Evolutionary conservation across 208 protist species (phyloP).

Genomic region (Acanthamoeba sp.): DNA sequence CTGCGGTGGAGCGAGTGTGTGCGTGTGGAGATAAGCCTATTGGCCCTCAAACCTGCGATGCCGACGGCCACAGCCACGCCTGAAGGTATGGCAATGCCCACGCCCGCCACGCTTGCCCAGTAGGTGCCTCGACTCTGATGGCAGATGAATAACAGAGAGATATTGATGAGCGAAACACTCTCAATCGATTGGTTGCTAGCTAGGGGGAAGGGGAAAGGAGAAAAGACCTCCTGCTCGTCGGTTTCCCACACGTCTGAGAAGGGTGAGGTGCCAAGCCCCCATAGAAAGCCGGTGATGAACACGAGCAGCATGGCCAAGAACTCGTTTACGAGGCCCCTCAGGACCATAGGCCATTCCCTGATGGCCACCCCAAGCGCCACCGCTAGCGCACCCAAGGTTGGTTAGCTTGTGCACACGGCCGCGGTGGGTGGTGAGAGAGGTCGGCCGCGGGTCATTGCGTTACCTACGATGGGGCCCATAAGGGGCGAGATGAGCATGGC

Average conservation of each 20-base stretch:
- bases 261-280: neutral
- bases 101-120: conserved; percentile 28
- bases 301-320: neutral
- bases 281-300: conserved; percentile 25
- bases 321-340: conserved; percentile 30
- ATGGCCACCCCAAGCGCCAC: neutral
- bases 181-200: too few relatives aligned
- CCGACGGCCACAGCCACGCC: conserved; percentile 64
- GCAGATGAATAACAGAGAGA: neutral
- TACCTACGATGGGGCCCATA: conserved; percentile 75
- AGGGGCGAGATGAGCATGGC: conserved; percentile 74
- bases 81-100: conserved; percentile 66
- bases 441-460: too few relatives aligned
- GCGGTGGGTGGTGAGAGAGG: too few relatives aligned
- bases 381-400: too few relatives aligned
- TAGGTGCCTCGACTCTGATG: neutral
- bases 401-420: too few relatives aligned
- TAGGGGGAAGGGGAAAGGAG: neutral
- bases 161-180: too few relatives aligned
- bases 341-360: conserved; percentile 29
- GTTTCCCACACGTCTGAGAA: conserved; percentile 18
- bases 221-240: conserved; percentile 39
- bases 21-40: neutral
- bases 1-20: too few relatives aligned
- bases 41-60: neutral